Evolutionary conservation across 257 asterid genomes (phyloP).

Genomic region (Euphrasia confusa): DNA sequence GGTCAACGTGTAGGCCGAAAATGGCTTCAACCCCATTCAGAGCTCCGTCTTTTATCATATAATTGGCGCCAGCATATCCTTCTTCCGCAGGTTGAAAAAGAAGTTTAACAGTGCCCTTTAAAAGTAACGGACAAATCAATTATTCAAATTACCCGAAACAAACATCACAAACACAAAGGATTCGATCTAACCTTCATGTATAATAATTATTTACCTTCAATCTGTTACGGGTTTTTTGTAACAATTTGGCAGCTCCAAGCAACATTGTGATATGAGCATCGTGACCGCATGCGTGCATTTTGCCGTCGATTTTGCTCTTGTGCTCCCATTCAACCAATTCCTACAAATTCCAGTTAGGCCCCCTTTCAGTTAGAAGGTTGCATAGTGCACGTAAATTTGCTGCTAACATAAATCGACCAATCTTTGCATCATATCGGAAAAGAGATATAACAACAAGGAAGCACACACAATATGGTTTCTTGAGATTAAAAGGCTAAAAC

Average conservation of each 20-base stretch:
- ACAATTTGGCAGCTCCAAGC: conserved; percentile 90
- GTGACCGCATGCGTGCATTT: conserved; percentile 97
- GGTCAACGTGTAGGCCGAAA: conserved; percentile 66
- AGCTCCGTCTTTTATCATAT: conserved; percentile 62
- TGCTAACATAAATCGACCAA: neutral
- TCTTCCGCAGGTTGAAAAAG: conserved; percentile 95
- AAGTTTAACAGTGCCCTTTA: conserved; percentile 78
- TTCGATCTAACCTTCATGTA: neutral
- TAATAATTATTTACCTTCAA: conserved; percentile 46
- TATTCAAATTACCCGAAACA: conserved; percentile 17
- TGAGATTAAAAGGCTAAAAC: too few species aligned
- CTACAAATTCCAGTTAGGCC: conserved; percentile 33
- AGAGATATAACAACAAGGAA: too few species aligned
- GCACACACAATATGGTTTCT: too few species aligned
- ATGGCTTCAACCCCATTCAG: conserved; percentile 65
- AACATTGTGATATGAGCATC: conserved; percentile 90
- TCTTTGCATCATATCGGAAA: neutral
- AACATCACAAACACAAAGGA: neutral
- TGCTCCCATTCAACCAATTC: conserved; percentile 92
- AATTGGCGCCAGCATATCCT: conserved; percentile 70
- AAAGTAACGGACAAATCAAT: neutral
- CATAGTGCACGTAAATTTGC: conserved; percentile 1
- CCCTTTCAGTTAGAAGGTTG: conserved; percentile 5
- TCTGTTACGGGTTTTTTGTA: conserved; percentile 49
- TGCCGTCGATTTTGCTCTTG: conserved; percentile 75